A percentile compares a stretch with the other conserved stretches of the same genome.
Evolutionary conservation across 1,284 basidiomycete genomes (phyloP).

Genomic region (Ceratobasidium sp.): DNA sequence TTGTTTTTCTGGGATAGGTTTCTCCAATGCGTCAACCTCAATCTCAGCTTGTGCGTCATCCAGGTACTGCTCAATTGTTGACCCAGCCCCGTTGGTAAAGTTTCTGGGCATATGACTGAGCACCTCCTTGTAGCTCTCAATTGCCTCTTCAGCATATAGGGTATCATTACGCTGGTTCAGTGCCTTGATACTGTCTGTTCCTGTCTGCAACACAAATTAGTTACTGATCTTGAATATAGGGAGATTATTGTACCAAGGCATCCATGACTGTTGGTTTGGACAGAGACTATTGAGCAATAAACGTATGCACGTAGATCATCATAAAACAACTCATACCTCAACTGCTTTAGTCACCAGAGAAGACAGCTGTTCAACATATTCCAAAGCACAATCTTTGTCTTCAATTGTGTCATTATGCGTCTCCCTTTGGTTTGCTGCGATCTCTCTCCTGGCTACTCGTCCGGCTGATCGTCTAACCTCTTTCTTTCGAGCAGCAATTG

Average conservation of each 20-base stretch:
- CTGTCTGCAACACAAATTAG: not conserved
- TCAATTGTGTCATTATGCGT: not conserved
- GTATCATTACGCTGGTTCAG: not conserved
- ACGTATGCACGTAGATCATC: too few relatives aligned
- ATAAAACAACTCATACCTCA: not conserved
- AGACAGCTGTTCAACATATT: not conserved
- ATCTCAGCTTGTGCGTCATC: not conserved
- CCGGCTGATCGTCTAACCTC: not conserved
- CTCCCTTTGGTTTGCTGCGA: not conserved
- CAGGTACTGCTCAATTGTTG: not conserved
- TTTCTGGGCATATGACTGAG: not conserved
- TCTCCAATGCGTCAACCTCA: too few relatives aligned
- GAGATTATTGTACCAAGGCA: too few relatives aligned
- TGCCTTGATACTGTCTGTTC: not conserved
- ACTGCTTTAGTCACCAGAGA: not conserved
- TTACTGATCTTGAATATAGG: too few relatives aligned
- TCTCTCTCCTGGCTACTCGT: not conserved
- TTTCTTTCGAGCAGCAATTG: too few relatives aligned
- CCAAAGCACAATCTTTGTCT: not conserved
- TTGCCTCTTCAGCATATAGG: not conserved
- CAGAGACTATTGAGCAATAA: too few relatives aligned
- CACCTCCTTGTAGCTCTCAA: not conserved
- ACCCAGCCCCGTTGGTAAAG: not conserved
- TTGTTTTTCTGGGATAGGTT: not conserved
- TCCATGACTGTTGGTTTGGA: too few relatives aligned